Evolutionary conservation across 1,284 basidiomycete species (phyloP).

Genomic region (Ceratorhiza oryzae-sativae): DNA sequence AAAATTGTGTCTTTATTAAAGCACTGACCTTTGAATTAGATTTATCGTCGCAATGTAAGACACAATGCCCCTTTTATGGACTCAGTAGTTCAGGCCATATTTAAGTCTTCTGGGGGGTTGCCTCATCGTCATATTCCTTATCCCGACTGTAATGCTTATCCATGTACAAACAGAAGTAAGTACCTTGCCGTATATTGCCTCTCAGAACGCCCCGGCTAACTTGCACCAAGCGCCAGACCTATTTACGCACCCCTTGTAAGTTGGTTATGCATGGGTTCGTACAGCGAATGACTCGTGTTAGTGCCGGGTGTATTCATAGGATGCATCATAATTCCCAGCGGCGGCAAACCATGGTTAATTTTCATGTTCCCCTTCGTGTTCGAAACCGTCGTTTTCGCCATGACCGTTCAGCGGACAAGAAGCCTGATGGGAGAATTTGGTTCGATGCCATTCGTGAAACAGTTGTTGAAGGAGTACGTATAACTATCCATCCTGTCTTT

Average conservation of each 20-base stretch:
- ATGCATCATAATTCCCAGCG: neutral
- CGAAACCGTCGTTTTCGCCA: neutral
- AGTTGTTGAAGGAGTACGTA: conserved; percentile 2
- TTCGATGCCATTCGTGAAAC: neutral
- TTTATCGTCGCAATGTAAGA: neutral
- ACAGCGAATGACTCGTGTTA: neutral
- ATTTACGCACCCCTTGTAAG: conserved; percentile 11
- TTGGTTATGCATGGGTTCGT: neutral
- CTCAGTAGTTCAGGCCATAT: neutral
- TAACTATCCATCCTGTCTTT: neutral
- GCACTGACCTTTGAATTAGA: neutral
- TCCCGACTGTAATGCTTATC: neutral
- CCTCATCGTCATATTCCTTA: neutral
- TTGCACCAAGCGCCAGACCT: neutral
- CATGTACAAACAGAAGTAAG: neutral
- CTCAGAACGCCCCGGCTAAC: neutral
- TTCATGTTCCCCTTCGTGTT: conserved; percentile 17
- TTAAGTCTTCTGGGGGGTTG: neutral
- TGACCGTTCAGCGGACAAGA: conserved; percentile 3
- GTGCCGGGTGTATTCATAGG: conserved; percentile 6
- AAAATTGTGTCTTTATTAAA: too few relatives aligned
- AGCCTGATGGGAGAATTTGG: conserved; percentile 12
- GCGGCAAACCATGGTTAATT: neutral
- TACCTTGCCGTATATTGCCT: neutral
- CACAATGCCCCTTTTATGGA: neutral